These are phyloP conservation scores for Carpinus fangiana DNA, from an alignment of 306 rosid species.

Conservation along the genomic window DNA sequence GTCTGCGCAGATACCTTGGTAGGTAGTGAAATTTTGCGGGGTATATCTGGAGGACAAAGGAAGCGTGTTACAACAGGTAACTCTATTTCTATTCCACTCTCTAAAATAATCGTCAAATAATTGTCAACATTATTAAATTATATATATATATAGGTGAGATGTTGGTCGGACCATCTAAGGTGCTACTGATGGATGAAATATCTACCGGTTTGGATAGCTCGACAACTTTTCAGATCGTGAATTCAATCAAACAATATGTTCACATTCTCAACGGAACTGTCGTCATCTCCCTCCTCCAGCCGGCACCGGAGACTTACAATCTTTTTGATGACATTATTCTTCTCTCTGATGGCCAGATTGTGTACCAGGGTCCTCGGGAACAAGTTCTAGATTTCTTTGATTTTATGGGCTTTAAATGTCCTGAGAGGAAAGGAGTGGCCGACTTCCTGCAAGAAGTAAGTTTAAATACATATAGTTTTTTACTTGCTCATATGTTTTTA, in stretches of 20 bases:
- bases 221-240: constrained; percentile 61
- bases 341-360: constrained; percentile 56
- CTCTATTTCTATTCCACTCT: not conserved
- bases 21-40: constrained; percentile 75
- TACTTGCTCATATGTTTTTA: too few relatives aligned
- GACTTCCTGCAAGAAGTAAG: constrained; percentile 67
- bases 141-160: constrained; percentile 41
- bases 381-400: constrained; percentile 51
- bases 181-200: constrained; percentile 62
- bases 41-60: constrained; percentile 91
- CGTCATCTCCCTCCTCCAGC: constrained; percentile 54
- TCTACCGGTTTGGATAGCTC: constrained; percentile 65
- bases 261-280: constrained; percentile 53
- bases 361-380: constrained; percentile 59
- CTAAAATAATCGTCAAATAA: not conserved
- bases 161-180: constrained; percentile 61
- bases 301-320: constrained; percentile 56
- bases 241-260: constrained; percentile 39
- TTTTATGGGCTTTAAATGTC: constrained; percentile 52
- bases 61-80: constrained; percentile 76
- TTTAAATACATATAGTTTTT: too few relatives aligned
- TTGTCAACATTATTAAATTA: not conserved
- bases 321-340: constrained; percentile 61
- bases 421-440: constrained; percentile 57
- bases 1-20: constrained; percentile 52